Evolutionary conservation across 2,329 filamentous ascomycete genomes (phyloP), one percentile per base, ranked within the genome.

Genomic region (Corniculantispora saksenae): DNA sequence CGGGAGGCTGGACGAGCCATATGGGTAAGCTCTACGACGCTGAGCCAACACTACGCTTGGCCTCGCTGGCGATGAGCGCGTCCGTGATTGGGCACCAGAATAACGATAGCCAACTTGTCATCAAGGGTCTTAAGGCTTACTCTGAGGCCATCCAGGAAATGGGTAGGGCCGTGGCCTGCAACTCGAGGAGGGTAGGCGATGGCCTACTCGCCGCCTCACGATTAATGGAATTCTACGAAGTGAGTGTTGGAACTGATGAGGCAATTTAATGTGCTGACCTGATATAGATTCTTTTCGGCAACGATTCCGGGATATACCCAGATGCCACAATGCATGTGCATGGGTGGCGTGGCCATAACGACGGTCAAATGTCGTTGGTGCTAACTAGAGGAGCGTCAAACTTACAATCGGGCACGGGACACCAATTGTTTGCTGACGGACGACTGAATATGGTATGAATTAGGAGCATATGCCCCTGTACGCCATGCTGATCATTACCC

Each of bases 381-480:
- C 35, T 64, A 3, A 38, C 48, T 2, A 45, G 48, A 21, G 61
- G 61, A 2, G 27, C 61, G 2, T 7, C 23, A 6, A 58, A 23
- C 13, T 13, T 64, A 27, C 53, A 55, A 29, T 51, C 53, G 17
- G 61, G 61, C 10, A 54, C 54, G 13, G 61, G 61, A 1, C 61
- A 64, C 27, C 61, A 64, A n/a, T n/a, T 64, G 8, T 64, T 64
- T 27, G 61, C 61, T 5, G 61, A 64, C 43, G 53, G 61, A 21
- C 40, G 61, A 17, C 43, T 64, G n/a, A 64, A 64, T 29, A 64
- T 57, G 38, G 61, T 64, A 47, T 13, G 61, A 58, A 19, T 21
- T 10, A 6, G 2, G n/a, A 1, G 1, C 9, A 15, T 17, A 7
- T 25, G n/a, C 6, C 19, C 23, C 8, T 23, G 2, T 17, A 35